These are phyloP conservation scores for Helotiales sp. DNA, from an alignment of 2,329 filamentous ascomycete species.

Conservation along the genomic window DNA sequence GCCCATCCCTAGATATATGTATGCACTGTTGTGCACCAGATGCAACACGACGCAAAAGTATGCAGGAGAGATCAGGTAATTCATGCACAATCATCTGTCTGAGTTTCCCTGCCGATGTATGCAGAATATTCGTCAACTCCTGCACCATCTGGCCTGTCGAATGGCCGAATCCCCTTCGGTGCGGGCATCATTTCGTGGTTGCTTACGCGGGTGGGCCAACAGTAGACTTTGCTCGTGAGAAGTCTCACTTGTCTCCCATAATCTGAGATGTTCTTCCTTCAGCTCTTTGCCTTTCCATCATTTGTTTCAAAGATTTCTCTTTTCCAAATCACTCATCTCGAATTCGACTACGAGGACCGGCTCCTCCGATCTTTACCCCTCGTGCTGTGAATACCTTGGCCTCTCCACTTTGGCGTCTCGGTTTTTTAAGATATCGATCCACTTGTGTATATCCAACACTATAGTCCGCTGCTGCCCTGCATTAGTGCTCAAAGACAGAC, in stretches of 20 bases:
- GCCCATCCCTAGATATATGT: neutral
- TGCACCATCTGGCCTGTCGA: neutral
- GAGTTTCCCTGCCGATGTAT: neutral
- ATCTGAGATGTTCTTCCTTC: conserved; percentile 1
- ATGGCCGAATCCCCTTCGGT: neutral
- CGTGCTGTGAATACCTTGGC: neutral
- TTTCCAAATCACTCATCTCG: neutral
- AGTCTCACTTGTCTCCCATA: neutral
- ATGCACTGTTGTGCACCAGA: neutral
- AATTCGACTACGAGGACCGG: neutral
- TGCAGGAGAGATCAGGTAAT: conserved; percentile 10
- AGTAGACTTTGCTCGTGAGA: too few relatives aligned
- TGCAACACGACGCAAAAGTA: neutral
- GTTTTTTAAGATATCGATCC: conserved; percentile 2
- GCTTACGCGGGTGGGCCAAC: too few relatives aligned
- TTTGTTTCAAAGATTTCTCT: neutral
- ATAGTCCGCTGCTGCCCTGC: conserved; percentile 9
- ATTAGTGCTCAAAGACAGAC: conserved; percentile 1
- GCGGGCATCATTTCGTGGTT: neutral
- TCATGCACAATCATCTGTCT: conserved; percentile 9
- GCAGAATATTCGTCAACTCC: neutral
- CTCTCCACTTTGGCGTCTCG: neutral
- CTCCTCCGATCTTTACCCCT: conserved; percentile 1
- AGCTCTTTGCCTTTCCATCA: neutral
- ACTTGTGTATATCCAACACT: neutral